Base-by-base conservation (phyloP, 139 green algal species). In the Chlorella sp. region DNA sequence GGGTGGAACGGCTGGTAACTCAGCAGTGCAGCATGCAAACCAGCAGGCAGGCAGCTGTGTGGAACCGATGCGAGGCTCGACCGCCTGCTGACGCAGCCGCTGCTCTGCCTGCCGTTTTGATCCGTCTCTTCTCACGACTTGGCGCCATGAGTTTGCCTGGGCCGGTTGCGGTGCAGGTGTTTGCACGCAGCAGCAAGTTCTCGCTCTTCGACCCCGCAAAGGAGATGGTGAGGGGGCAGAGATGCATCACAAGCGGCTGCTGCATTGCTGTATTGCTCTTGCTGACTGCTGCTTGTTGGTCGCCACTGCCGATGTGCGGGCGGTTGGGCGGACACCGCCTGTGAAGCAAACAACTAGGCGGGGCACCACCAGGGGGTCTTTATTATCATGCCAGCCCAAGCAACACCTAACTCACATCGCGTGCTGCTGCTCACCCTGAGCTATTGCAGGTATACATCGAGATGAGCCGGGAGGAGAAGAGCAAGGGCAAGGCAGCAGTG, bases 401-500 rank as follows among this genome's bases (percentile, higher is more conserved):
- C n/a, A n/a, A n/a, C n/a, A n/a, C n/a, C n/a, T n/a, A n/a, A n/a
- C n/a, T n/a, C n/a, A n/a, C n/a, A n/a, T n/a, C n/a, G n/a, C n/a
- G n/a, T n/a, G n/a, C n/a, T n/a, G n/a, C n/a, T n/a, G n/a, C n/a
- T n/a, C n/a, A n/a, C n/a, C n/a, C n/a, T n/a, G n/a, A n/a, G n/a
- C n/a, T n/a, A n/a, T n/a, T n/a, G 22, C 56, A 81, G 75, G 75
- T 87, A 14, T 97, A 96, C 93, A 97, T 97, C 43, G 90, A 94
- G 80, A 94, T 97, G 91, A 89, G 89, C 83, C 89, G 92, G n/a
- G 93, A 97, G 60, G 91, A 94, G 83, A 95, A 95, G 84, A 91
- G 73, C 60, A 93, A 94, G 82, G 95, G 95, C 73, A 98, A 98
- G 87, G 95, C 95, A 36, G 95, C 95, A 19, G 93, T 98, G 32